phyloP scores from a whole-genome alignment of 2,329 filamentous ascomycete genomes.

The Torrubiella hemipterigena region DNA sequence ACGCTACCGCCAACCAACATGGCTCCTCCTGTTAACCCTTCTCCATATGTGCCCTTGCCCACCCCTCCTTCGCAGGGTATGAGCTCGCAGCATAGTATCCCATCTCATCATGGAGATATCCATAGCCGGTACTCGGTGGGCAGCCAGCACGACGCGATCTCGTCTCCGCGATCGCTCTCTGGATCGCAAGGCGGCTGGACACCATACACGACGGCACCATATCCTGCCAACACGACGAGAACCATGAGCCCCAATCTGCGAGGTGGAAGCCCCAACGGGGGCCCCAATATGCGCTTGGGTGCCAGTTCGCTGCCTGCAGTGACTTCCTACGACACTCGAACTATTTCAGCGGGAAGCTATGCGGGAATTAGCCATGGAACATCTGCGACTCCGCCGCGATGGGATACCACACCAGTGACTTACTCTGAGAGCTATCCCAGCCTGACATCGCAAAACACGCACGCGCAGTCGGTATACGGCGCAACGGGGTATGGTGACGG shows the following conservation, averaged over 20 bases:
- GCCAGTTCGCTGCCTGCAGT: slow-evolving; percentile 25
- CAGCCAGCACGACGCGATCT: slow-evolving; percentile 35
- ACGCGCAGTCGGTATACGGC: slow-evolving; percentile 26
- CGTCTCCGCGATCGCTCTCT: slow-evolving; percentile 39
- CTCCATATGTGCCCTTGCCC: slow-evolving; percentile 30
- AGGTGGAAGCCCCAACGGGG: slow-evolving; percentile 21
- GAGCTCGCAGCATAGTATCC: slow-evolving; percentile 15
- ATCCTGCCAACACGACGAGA: slow-evolving; percentile 22
- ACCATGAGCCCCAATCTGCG: slow-evolving; percentile 27
- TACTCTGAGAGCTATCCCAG: slow-evolving; percentile 27
- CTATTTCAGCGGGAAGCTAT: slow-evolving; percentile 21
- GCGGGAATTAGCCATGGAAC: slow-evolving; percentile 26
- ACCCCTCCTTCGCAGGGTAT: slow-evolving; percentile 30
- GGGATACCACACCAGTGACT: slow-evolving; percentile 25
- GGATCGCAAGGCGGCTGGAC: slow-evolving; percentile 37
- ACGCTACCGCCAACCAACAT: slow-evolving; percentile 25
- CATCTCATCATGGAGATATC: slow-evolving; percentile 16
- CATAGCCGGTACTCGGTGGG: slow-evolving; percentile 27
- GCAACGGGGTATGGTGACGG: slow-evolving; percentile 28
- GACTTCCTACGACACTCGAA: slow-evolving; percentile 25
- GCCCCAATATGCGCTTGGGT: slow-evolving; percentile 22
- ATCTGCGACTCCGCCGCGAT: slow-evolving; percentile 25
- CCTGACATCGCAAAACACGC: slow-evolving; percentile 21
- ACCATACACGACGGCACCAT: slow-evolving; percentile 26
- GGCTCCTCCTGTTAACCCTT: slow-evolving; percentile 24